phyloP scores from a whole-genome alignment of 75 land plant genomes.

The Cryptomeria japonica region DNA sequence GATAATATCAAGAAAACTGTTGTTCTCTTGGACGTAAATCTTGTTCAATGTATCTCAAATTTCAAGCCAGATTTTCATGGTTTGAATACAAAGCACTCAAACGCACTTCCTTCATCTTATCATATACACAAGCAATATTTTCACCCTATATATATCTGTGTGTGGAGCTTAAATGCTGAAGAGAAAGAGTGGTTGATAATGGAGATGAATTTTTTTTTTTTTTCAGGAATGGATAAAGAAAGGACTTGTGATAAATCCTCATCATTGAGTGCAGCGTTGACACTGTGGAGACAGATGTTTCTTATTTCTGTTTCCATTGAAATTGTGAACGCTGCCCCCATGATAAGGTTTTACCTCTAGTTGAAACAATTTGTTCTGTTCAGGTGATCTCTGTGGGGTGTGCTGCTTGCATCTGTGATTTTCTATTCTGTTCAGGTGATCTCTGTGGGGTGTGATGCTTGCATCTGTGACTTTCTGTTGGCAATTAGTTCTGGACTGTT shows the following conservation, averaged over 20 bases:
- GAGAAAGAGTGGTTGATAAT: too few relatives aligned
- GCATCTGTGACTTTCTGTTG: too few relatives aligned
- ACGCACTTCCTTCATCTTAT: too few relatives aligned
- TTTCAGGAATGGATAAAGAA: neutral
- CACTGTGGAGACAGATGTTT: neutral
- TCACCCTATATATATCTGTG: too few relatives aligned
- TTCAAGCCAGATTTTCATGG: neutral
- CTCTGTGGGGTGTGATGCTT: too few relatives aligned
- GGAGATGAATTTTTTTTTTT: neutral
- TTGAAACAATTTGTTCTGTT: neutral
- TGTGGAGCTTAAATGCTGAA: too few relatives aligned
- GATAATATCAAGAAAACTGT: neutral
- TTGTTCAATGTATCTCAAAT: neutral
- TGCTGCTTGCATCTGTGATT: too few relatives aligned
- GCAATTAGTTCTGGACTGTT: too few relatives aligned
- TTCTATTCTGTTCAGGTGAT: too few relatives aligned
- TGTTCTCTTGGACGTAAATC: neutral
- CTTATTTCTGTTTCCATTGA: too few relatives aligned
- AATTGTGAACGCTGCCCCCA: neutral
- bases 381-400: too few relatives aligned
- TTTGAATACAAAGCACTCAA: neutral
- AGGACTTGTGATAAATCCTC: neutral
- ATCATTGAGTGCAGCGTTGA: constrained; percentile 2
- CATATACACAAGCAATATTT: too few relatives aligned
- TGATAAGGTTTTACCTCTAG: neutral